Conservation (phyloP, 2,329 filamentous ascomycete species). For the Fusarium luffae region DNA sequence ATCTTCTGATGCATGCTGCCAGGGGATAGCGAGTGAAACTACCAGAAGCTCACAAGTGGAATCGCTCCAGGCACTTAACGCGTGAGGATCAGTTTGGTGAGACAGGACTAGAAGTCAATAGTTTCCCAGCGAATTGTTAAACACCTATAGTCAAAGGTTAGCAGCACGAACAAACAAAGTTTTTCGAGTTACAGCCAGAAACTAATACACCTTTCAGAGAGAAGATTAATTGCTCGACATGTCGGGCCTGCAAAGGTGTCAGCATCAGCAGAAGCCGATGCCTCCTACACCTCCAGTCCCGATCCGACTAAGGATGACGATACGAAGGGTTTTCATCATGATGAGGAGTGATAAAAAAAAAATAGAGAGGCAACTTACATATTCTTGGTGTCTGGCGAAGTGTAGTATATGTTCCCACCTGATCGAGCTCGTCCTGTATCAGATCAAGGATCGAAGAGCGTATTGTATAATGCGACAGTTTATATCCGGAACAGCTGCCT, state of each 20-base stretch:
- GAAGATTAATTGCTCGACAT: slow-evolving; percentile 67
- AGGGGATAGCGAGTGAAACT: background rate
- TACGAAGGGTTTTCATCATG: slow-evolving; percentile 85
- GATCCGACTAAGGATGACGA: slow-evolving; percentile 98
- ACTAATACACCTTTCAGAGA: slow-evolving; percentile 57
- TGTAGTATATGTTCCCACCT: background rate
- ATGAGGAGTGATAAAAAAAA: slow-evolving; percentile 15
- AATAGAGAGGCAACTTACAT: slow-evolving; percentile 31
- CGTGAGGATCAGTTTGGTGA: background rate
- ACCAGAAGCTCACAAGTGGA: background rate
- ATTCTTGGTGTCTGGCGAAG: background rate
- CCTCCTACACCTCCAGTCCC: slow-evolving; percentile 49
- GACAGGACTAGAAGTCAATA: background rate
- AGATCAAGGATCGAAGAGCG: background rate
- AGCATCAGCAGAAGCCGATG: slow-evolving; percentile 45
- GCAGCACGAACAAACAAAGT: slow-evolving; percentile 10
- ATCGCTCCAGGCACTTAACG: background rate
- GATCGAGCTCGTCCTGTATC: background rate
- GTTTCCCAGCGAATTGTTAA: background rate
- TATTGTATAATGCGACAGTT: background rate
- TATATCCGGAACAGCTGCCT: background rate
- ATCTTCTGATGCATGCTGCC: background rate
- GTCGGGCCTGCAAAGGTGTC: slow-evolving; percentile 50
- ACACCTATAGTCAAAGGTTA: slow-evolving; percentile 28
- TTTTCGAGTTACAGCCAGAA: background rate